Evolutionary conservation across 768 basidiomycete genomes (phyloP).

Genomic region (Thelephora ganbajun): DNA sequence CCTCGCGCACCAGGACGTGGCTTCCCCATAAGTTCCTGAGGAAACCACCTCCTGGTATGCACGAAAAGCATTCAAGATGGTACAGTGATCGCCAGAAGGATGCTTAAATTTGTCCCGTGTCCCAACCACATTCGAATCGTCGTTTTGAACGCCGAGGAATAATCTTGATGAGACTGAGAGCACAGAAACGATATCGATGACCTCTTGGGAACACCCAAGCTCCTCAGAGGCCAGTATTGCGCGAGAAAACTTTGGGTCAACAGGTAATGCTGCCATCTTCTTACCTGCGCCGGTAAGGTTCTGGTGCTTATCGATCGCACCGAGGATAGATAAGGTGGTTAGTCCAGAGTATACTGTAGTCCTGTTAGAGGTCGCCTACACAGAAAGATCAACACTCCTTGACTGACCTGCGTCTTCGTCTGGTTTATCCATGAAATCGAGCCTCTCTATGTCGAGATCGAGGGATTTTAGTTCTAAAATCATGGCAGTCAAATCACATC

Average conservation of each 20-base stretch:
- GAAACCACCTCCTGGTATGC: constrained; percentile 62
- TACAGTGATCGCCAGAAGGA: constrained; percentile 82
- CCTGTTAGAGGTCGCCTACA: not conserved
- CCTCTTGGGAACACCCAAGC: constrained; percentile 59
- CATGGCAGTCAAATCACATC: constrained; percentile 73
- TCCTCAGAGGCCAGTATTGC: constrained; percentile 67
- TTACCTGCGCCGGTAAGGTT: constrained; percentile 61
- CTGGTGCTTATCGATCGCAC: constrained; percentile 57
- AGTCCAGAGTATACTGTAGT: constrained; percentile 43
- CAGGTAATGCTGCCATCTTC: constrained; percentile 81
- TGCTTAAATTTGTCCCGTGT: constrained; percentile 71
- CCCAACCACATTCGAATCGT: constrained; percentile 58
- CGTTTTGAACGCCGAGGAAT: constrained; percentile 64
- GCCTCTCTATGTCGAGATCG: constrained; percentile 61
- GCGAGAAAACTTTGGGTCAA: constrained; percentile 77
- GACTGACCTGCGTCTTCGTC: constrained; percentile 57
- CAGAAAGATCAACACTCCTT: constrained; percentile 1
- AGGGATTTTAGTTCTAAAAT: constrained; percentile 80
- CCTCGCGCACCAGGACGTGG: constrained; percentile 70
- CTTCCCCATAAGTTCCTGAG: constrained; percentile 29
- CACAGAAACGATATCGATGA: constrained; percentile 76
- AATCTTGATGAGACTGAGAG: constrained; percentile 71
- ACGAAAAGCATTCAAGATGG: constrained; percentile 71
- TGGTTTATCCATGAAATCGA: constrained; percentile 86
- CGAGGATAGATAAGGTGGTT: constrained; percentile 64